These are phyloP conservation scores for Verticillium albo-atrum DNA, from an alignment of 2,329 filamentous ascomycete genomes.

Conservation along the genomic window DNA sequence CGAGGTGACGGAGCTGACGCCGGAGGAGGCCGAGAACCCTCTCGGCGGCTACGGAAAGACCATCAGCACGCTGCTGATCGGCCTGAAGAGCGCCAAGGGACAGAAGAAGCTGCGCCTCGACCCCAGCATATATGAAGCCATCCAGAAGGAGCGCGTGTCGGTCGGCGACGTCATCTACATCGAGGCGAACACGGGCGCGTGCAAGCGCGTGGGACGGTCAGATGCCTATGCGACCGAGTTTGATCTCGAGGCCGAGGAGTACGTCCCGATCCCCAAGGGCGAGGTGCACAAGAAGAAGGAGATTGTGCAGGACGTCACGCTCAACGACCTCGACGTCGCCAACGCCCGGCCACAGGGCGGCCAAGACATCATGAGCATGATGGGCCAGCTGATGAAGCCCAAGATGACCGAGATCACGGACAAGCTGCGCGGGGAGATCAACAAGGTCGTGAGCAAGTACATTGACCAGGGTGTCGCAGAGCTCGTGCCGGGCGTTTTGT, in stretches of 20 bases:
- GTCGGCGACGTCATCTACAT: constrained; percentile 99
- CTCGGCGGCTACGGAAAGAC: constrained; percentile 96
- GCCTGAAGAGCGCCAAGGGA: constrained; percentile 89
- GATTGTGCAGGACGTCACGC: constrained; percentile 95
- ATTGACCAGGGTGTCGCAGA: constrained; percentile 98
- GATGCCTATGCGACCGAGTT: constrained; percentile 98
- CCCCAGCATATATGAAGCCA: constrained; percentile 97
- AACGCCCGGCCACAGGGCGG: constrained; percentile 94
- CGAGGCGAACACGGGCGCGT: constrained; percentile 96
- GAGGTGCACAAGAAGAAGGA: constrained; percentile 99
- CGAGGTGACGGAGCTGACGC: constrained; percentile 95
- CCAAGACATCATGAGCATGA: constrained; percentile 99
- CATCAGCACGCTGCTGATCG: constrained; percentile 91
- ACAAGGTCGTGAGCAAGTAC: constrained; percentile 98
- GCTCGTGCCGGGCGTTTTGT: constrained; percentile 94
- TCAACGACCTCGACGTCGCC: constrained; percentile 94
- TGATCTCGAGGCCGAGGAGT: constrained; percentile 97
- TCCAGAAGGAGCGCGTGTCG: constrained; percentile 95
- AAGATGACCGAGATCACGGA: constrained; percentile 99
- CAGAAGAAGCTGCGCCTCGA: constrained; percentile 97
- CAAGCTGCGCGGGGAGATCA: constrained; percentile 92
- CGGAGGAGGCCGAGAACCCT: constrained; percentile 96
- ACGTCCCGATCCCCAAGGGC: constrained; percentile 96
- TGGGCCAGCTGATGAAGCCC: constrained; percentile 99
- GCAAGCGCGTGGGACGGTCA: constrained; percentile 92